phyloP scores from a whole-genome alignment of 768 basidiomycete species.

The Boletales sp. region DNA sequence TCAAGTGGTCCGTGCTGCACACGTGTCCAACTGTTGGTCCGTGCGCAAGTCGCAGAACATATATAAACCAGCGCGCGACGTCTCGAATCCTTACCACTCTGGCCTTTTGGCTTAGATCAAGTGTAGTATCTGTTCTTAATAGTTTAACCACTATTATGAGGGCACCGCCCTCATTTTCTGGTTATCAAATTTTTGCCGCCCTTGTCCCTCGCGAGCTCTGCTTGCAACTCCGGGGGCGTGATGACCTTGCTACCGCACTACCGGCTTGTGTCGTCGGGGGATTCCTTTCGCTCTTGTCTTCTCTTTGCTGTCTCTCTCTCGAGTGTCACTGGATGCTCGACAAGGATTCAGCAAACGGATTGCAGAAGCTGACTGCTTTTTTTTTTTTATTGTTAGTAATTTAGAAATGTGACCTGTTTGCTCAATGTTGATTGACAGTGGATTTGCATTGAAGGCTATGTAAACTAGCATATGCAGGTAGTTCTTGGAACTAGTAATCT shows the following conservation, averaged over 20 bases:
- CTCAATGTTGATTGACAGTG: too few relatives aligned
- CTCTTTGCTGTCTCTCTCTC: constrained; percentile 11
- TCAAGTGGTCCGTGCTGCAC: neutral
- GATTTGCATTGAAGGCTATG: too few relatives aligned
- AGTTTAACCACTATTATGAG: constrained; percentile 58
- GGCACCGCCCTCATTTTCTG: constrained; percentile 51
- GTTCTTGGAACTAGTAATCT: too few relatives aligned
- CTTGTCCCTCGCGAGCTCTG: constrained; percentile 33
- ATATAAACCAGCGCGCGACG: neutral
- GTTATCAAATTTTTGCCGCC: constrained; percentile 45
- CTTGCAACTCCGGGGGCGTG: constrained; percentile 39
- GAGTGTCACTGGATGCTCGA: neutral
- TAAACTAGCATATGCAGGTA: too few relatives aligned
- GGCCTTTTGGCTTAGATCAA: constrained; percentile 76
- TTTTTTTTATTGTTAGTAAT: too few relatives aligned
- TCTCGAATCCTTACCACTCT: constrained; percentile 15
- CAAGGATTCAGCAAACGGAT: constrained; percentile 12
- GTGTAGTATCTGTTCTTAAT: constrained; percentile 74
- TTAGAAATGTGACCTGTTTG: too few relatives aligned
- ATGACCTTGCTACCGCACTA: constrained; percentile 40
- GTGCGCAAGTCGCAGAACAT: neutral
- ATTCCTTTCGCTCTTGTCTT: constrained; percentile 22
- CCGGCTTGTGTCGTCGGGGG: constrained; percentile 64
- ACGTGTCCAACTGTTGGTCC: neutral
- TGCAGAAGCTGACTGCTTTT: neutral